Evolutionary conservation across 345 rosid species (phyloP), one percentile per base, ranked within the genome.

Genomic region (Stellera chamaejasme): DNA sequence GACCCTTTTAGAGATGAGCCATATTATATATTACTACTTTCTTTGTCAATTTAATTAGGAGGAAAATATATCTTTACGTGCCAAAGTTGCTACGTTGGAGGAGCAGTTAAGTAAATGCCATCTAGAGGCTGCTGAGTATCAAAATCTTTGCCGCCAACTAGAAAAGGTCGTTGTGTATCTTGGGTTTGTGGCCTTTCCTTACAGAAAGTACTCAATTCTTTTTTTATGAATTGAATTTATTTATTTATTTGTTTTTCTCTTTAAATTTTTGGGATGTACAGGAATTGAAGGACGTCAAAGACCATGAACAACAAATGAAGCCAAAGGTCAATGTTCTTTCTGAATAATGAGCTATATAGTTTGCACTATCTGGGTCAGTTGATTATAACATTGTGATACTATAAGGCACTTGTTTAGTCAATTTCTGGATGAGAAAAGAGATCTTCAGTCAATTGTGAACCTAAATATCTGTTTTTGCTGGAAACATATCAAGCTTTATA

Each of bases 211-310:
- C 9, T 39, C 54, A 43, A 44, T 10, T 25, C 60, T 51, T 39
- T 46, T 5, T 43, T 32, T 2, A 19, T 2, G 39, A 32, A 32
- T 8, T 3, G 5, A 5, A 32, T 32, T 57, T 59, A 32, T 4
- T 45, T 56, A 36, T 54, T 67, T 48, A 15, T 51, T 54, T 69
- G 65, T 14, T 72, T 13, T 32, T 7, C 39, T 32, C 9, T 32
- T 32, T 5, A 32, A 32, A 32, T 4, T 32, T 32, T 32, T 32
- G 39, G 39, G 39, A 5, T 63, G 41, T 58, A 56, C 78, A 94
- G 99, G 99, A 94, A 78, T 48, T 87, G 68, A 94, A 87, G 72
- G 96, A 85, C 28, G 62, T 85, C 48, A 90, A 87, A 80, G 93
- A 85, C 68, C 56, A 56, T 69, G 96, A 94, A 48, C 95, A 82